Conservation (phyloP, 2,329 filamentous ascomycete species). For the Colletotrichum truncatum region DNA sequence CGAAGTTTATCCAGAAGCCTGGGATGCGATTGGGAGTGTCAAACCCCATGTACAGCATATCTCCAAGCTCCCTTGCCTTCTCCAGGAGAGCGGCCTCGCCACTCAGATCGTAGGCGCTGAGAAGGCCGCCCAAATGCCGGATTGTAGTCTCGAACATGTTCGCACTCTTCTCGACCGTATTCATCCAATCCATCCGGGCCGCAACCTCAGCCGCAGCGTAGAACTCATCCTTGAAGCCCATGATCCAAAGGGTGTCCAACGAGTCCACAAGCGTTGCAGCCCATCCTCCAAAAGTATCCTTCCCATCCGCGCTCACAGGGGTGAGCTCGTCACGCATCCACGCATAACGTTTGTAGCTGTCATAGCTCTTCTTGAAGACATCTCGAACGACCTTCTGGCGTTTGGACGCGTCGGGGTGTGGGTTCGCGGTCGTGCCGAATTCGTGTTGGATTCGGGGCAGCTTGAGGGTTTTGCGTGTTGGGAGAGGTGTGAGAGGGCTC, state of each 20-base stretch:
- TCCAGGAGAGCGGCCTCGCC: conserved; percentile 61
- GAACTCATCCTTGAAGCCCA: conserved; percentile 61
- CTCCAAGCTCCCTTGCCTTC: conserved; percentile 71
- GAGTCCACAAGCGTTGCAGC: conserved; percentile 55
- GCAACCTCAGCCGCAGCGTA: conserved; percentile 54
- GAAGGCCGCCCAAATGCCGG: conserved; percentile 73
- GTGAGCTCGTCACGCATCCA: conserved; percentile 56
- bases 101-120: conserved; percentile 76
- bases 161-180: conserved; percentile 51
- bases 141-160: conserved; percentile 79
- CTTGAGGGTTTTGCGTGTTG: conserved; percentile 34
- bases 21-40: conserved; percentile 76
- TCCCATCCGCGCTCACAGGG: conserved; percentile 48
- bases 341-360: conserved; percentile 52
- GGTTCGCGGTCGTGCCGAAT: conserved; percentile 53
- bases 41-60: conserved; percentile 72
- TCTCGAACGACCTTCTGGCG: conserved; percentile 43
- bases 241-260: conserved; percentile 63
- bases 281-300: conserved; percentile 58
- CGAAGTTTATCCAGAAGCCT: conserved; percentile 27
- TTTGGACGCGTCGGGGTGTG: background rate
- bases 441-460: conserved; percentile 42
- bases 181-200: conserved; percentile 60
- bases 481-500: conserved; percentile 41
- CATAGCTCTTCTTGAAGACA: conserved; percentile 48